phyloP scores from a whole-genome alignment of 2,329 filamentous ascomycete genomes.

The Alternaria metachromatica region DNA sequence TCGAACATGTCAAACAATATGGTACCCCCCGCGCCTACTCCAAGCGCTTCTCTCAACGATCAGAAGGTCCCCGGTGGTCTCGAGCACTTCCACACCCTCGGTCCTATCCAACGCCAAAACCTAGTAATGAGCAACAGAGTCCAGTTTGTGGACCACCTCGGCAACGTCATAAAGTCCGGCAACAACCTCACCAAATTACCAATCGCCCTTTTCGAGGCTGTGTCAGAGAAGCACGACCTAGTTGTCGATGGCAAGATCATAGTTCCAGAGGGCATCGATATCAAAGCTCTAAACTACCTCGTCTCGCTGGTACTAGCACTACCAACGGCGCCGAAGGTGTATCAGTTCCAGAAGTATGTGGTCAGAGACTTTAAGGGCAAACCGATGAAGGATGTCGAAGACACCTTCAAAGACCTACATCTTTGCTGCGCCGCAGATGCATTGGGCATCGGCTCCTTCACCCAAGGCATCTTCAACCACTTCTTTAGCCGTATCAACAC shows the following conservation, averaged over 20 bases:
- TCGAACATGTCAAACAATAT: background rate
- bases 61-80: background rate
- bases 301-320: background rate
- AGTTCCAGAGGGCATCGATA: background rate
- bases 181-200: background rate
- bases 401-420: background rate
- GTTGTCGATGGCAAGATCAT: background rate
- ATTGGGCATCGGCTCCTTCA: constrained; percentile 5
- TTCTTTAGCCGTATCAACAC: constrained; percentile 7
- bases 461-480: constrained; percentile 6
- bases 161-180: background rate
- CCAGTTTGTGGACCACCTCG: background rate
- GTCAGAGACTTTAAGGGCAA: background rate
- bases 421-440: constrained; percentile 8
- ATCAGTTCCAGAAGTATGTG: background rate
- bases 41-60: background rate
- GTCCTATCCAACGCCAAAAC: background rate
- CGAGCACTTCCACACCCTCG: background rate
- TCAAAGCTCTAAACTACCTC: background rate
- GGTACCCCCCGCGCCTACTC: background rate
- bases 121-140: background rate
- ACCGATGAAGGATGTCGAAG: background rate
- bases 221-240: background rate
- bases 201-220: background rate
- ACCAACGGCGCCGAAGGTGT: background rate